Percentiles rank a stretch among this genome's conserved stretches.
Conservation (phyloP, 1,139 yeast genomes). For the Scheffersomyces titani region DNA sequence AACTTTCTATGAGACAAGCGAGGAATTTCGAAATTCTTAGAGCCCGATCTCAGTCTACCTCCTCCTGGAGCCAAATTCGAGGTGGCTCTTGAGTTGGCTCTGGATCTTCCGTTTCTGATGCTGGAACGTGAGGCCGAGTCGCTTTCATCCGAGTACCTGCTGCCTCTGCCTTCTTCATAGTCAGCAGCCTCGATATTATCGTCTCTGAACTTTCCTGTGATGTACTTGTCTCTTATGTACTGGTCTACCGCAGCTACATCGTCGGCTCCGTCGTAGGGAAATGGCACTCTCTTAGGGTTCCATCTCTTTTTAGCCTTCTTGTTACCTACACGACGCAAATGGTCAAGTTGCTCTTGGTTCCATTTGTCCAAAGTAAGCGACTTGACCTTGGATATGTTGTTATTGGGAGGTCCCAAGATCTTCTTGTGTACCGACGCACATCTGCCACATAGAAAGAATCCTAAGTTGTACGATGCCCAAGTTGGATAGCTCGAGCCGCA, state of each 20-base stretch:
- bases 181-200: slow-evolving; percentile 27
- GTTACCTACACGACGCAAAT: slow-evolving; percentile 66
- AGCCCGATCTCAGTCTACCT: slow-evolving; percentile 17
- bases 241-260: slow-evolving; percentile 44
- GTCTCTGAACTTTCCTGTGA: slow-evolving; percentile 45
- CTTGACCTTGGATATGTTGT: slow-evolving; percentile 63
- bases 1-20: slow-evolving; percentile 43
- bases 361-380: slow-evolving; percentile 84
- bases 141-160: slow-evolving; percentile 16
- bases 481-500: slow-evolving; percentile 67
- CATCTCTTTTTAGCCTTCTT: slow-evolving; percentile 61
- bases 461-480: slow-evolving; percentile 53
- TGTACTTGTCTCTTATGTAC: slow-evolving; percentile 56
- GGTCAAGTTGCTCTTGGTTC: slow-evolving; percentile 60
- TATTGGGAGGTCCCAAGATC: slow-evolving; percentile 53
- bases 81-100: slow-evolving; percentile 1
- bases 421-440: slow-evolving; percentile 81
- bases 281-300: slow-evolving; percentile 62
- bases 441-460: slow-evolving; percentile 72
- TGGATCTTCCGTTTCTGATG: slow-evolving; percentile 1
- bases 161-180: slow-evolving; percentile 20
- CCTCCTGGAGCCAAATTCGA: slow-evolving; percentile 7
- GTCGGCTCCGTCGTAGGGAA: slow-evolving; percentile 71
- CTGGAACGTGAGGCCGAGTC: slow-evolving; percentile 7
- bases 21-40: slow-evolving; percentile 24